phyloP scores from a whole-genome alignment of 164 flowering plant species.

The Umbilicus rupestris region DNA sequence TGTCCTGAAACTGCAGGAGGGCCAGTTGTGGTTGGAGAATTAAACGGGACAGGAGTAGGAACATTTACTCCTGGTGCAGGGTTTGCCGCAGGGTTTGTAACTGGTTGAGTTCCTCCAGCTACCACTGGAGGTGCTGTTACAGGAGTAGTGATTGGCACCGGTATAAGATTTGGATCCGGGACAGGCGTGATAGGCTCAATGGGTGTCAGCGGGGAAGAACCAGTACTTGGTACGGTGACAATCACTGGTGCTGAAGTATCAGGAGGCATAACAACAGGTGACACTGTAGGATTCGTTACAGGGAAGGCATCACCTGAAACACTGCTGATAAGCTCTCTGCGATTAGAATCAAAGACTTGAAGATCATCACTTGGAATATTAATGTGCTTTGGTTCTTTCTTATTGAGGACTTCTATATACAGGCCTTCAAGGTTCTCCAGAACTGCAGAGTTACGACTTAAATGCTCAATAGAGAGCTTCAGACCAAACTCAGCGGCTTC shows the following conservation, averaged over 20 bases:
- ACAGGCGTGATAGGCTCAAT: constrained; percentile 17
- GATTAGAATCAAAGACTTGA: constrained; percentile 21
- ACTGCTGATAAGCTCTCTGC: constrained; percentile 27
- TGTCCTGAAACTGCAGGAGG: constrained; percentile 51
- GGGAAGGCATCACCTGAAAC: constrained; percentile 10
- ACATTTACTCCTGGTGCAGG: constrained; percentile 31
- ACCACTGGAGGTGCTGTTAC: constrained; percentile 23
- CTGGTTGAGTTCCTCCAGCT: constrained; percentile 19
- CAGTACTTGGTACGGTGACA: constrained; percentile 40
- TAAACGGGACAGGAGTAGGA: constrained; percentile 30
- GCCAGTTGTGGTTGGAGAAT: constrained; percentile 31
- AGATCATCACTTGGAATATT: constrained; percentile 22
- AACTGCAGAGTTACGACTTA: constrained; percentile 13
- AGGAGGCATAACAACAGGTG: constrained; percentile 19
- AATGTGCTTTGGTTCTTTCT: constrained; percentile 17
- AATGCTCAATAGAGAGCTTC: constrained; percentile 14
- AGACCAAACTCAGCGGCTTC: constrained; percentile 19
- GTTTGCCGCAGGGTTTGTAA: constrained; percentile 33
- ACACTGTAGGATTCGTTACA: constrained; percentile 17
- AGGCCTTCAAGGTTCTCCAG: constrained; percentile 14
- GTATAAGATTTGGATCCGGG: constrained; percentile 17
- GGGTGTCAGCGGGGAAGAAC: constrained; percentile 17
- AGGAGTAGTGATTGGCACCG: constrained; percentile 26
- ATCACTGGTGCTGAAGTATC: constrained; percentile 24
- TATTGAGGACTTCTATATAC: constrained; percentile 21